Percentiles rank a stretch among this genome's conserved stretches.
Evolutionary conservation across 495 filamentous ascomycete genomes (phyloP).

Genomic region (Penicillium coffeae): DNA sequence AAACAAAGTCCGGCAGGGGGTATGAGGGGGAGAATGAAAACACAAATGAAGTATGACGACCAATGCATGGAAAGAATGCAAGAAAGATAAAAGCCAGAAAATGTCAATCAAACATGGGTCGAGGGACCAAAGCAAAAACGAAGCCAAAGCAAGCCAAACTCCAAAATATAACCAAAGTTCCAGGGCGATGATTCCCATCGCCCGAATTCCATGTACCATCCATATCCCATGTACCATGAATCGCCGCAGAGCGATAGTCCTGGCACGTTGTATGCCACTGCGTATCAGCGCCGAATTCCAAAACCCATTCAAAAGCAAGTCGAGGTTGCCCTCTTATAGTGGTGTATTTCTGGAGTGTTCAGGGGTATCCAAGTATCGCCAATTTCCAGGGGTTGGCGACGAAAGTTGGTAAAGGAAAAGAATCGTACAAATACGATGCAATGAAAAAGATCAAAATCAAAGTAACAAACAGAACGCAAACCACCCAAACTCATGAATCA

Average conservation of each 20-base stretch:
- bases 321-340: constrained; percentile 27
- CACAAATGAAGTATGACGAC: not conserved
- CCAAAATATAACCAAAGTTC: constrained; percentile 9
- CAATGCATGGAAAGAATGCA: not conserved
- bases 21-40: constrained; percentile 5
- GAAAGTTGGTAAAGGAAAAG: not conserved
- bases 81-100: constrained; percentile 4
- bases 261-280: constrained; percentile 9
- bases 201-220: constrained; percentile 11
- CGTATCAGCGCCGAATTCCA: constrained; percentile 15
- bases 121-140: not conserved
- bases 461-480: constrained; percentile 13
- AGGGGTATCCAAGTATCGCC: constrained; percentile 1
- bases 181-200: not conserved
- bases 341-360: constrained; percentile 19
- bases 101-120: not conserved
- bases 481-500: constrained; percentile 2
- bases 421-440: constrained; percentile 4
- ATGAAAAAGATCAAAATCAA: constrained; percentile 7
- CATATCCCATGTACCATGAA: constrained; percentile 12
- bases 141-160: constrained; percentile 6
- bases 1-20: constrained; percentile 5
- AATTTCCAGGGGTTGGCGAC: constrained; percentile 4
- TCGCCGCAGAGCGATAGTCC: not conserved
- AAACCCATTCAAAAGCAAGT: constrained; percentile 15